These are phyloP conservation scores for Eurotiales sp. DNA, from an alignment of 2,329 filamentous ascomycete genomes.

Conservation along the genomic window DNA sequence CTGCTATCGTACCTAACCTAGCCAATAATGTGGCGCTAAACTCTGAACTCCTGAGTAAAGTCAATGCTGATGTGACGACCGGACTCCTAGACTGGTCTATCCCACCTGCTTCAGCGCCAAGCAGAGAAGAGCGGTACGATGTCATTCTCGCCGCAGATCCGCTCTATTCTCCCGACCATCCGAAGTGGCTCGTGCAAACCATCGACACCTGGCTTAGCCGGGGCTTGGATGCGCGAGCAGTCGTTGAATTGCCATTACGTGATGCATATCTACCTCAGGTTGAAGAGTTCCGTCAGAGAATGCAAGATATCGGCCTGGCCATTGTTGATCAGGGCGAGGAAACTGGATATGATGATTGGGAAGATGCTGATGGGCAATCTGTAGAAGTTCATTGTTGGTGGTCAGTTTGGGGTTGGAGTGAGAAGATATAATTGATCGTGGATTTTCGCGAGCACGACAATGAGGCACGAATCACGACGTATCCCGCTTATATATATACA, in stretches of 20 bases:
- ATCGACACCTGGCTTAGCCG: conserved; percentile 64
- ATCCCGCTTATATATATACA: conserved; percentile 16
- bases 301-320: conserved; percentile 53
- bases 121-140: conserved; percentile 43
- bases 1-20: conserved; percentile 78
- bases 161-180: conserved; percentile 82
- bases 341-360: conserved; percentile 47
- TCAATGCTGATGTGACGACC: conserved; percentile 57
- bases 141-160: conserved; percentile 82
- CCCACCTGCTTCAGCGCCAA: conserved; percentile 24
- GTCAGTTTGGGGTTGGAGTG: conserved; percentile 45
- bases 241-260: conserved; percentile 78
- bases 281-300: conserved; percentile 57
- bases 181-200: conserved; percentile 66
- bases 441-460: conserved; percentile 1
- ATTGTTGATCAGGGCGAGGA: conserved; percentile 51
- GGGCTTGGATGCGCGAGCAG: conserved; percentile 57
- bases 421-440: conserved; percentile 25
- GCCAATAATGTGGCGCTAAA: conserved; percentile 69
- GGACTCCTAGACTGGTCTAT: conserved; percentile 70
- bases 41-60: conserved; percentile 48
- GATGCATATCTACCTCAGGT: conserved; percentile 64
- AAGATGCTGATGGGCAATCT: conserved; percentile 37
- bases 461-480: conserved; percentile 24
- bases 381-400: conserved; percentile 46